Conservation (phyloP, 176 grass and related monocot genomes). For the Carex cristatella region DNA sequence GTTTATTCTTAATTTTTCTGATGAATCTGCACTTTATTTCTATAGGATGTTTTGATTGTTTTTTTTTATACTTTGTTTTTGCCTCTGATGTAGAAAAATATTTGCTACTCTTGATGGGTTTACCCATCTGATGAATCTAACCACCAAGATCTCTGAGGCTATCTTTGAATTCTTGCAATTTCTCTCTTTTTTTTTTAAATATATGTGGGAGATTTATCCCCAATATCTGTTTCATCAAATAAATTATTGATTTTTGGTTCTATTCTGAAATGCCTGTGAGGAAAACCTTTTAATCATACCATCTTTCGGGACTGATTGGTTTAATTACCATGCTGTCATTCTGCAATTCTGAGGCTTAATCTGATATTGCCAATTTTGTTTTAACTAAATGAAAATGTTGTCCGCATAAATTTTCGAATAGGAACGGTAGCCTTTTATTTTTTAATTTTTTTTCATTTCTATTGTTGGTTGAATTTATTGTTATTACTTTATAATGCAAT, state of each 20-base stretch:
- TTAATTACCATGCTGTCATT: conserved; percentile 21
- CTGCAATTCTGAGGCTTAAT: conserved; percentile 15
- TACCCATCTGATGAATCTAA: conserved; percentile 18
- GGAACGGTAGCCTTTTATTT: too few relatives aligned
- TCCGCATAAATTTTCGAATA: not conserved
- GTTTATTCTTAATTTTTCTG: not conserved
- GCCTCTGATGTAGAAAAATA: conserved; percentile 25
- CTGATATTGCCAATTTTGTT: not conserved
- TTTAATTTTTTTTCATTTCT: too few relatives aligned
- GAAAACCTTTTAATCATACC: not conserved
- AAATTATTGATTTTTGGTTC: not conserved
- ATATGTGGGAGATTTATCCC: not conserved
- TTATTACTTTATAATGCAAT: too few relatives aligned
- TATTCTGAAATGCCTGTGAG: not conserved
- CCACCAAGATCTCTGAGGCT: conserved; percentile 34
- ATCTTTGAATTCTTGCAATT: not conserved
- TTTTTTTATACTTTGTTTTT: not conserved
- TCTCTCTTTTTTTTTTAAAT: not conserved
- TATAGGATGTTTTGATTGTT: not conserved
- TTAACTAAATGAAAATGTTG: not conserved
- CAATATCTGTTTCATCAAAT: not conserved
- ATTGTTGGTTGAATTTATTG: too few relatives aligned
- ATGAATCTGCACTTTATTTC: not conserved
- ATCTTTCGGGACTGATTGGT: conserved; percentile 23
- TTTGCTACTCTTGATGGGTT: conserved; percentile 33